phyloP scores from a whole-genome alignment of 495 filamentous ascomycete species.

The Daldinia decipiens region DNA sequence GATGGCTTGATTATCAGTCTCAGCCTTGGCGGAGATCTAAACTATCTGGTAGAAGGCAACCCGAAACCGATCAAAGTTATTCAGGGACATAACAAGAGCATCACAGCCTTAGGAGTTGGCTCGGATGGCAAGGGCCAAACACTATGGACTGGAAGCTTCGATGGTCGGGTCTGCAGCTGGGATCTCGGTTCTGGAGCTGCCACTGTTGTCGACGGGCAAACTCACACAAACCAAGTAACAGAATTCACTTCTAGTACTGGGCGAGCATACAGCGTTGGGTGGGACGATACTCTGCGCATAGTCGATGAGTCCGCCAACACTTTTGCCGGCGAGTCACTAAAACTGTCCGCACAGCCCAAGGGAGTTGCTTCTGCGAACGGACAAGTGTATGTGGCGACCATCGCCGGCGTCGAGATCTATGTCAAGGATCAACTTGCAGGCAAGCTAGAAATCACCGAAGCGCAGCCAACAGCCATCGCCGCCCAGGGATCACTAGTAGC shows the following conservation, averaged over 20 bases:
- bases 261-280: constrained; percentile 84
- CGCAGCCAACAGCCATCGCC: constrained; percentile 74
- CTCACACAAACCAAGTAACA: constrained; percentile 83
- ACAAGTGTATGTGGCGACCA: constrained; percentile 71
- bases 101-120: constrained; percentile 75
- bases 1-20: constrained; percentile 91
- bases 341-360: constrained; percentile 63
- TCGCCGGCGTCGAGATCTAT: constrained; percentile 72
- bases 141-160: constrained; percentile 89
- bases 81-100: constrained; percentile 92
- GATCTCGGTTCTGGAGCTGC: constrained; percentile 74
- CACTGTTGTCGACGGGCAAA: constrained; percentile 75
- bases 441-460: constrained; percentile 57
- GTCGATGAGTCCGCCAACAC: constrained; percentile 68
- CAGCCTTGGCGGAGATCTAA: constrained; percentile 87
- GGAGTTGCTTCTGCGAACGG: constrained; percentile 56
- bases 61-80: constrained; percentile 75
- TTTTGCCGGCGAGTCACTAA: constrained; percentile 58
- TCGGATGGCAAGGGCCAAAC: constrained; percentile 63
- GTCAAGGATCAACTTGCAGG: constrained; percentile 64
- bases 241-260: constrained; percentile 71
- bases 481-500: constrained; percentile 73
- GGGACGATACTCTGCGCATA: constrained; percentile 92
- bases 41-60: constrained; percentile 80
- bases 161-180: constrained; percentile 87